Evolutionary conservation across 495 filamentous ascomycete species (phyloP).

Genomic region (Neurospora sp.): DNA sequence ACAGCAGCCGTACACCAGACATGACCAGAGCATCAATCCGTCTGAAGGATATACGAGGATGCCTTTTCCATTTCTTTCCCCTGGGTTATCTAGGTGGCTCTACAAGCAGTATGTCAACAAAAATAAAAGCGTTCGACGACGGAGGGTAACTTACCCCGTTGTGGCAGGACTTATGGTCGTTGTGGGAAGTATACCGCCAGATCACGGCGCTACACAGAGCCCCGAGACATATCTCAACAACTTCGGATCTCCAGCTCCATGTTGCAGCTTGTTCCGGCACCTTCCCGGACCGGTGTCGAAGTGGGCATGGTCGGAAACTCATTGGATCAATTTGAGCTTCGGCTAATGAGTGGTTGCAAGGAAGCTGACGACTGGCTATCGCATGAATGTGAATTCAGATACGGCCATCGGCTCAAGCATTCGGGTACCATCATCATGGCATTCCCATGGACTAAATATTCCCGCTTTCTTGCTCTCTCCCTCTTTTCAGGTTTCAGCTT

Average conservation of each 20-base stretch:
- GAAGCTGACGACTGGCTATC: background rate
- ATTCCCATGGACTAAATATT: background rate
- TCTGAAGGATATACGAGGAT: slow-evolving; percentile 24
- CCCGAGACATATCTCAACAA: slow-evolving; percentile 11
- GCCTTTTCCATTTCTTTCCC: background rate
- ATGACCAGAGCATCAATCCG: slow-evolving; percentile 32
- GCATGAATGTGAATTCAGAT: background rate
- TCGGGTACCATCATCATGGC: background rate
- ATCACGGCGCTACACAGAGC: slow-evolving; percentile 15
- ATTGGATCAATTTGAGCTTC: slow-evolving; percentile 4
- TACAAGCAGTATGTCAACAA: background rate
- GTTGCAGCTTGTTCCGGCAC: background rate
- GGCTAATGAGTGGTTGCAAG: background rate
- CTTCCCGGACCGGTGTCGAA: background rate
- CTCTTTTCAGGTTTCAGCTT: background rate
- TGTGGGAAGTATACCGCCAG: slow-evolving; percentile 14
- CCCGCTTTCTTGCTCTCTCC: background rate
- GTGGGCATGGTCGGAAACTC: slow-evolving; percentile 5
- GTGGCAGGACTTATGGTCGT: background rate
- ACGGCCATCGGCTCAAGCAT: background rate
- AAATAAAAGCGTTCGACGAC: background rate
- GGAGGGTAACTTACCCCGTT: slow-evolving; percentile 6
- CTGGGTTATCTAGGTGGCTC: background rate
- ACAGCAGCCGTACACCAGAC: slow-evolving; percentile 33
- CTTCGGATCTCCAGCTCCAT: slow-evolving; percentile 5